These are phyloP conservation scores for Hyphochytrium catenoides DNA, from an alignment of 352 stramenopile genomes.

Conservation along the genomic window DNA sequence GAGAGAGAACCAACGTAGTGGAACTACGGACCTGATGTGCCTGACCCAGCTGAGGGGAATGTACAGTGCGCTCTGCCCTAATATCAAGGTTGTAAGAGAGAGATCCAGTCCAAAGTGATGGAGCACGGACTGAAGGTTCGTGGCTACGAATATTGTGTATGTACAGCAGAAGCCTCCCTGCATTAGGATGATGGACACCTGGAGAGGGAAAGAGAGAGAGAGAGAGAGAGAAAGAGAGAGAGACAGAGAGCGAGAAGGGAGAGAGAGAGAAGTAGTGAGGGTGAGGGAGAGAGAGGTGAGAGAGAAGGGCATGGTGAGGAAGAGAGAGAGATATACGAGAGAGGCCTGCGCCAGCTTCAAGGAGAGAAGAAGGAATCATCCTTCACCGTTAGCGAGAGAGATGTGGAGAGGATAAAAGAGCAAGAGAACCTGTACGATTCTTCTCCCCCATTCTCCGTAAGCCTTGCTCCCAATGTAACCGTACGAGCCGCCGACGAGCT, in stretches of 20 bases:
- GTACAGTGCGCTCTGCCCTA: constrained; percentile 40
- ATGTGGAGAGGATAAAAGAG: too few relatives aligned
- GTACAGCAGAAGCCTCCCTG: constrained; percentile 54
- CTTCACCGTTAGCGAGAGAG: too few relatives aligned
- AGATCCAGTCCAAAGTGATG: constrained; percentile 19
- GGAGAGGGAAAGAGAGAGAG: too few relatives aligned
- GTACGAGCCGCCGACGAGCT: constrained; percentile 38
- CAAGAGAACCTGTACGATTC: constrained; percentile 51
- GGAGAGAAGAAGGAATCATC: too few relatives aligned
- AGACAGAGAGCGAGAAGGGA: too few relatives aligned
- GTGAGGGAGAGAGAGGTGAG: too few relatives aligned
- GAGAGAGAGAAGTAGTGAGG: too few relatives aligned
- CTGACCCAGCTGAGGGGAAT: constrained; percentile 53
- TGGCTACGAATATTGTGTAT: constrained; percentile 51
- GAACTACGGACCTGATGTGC: constrained; percentile 35
- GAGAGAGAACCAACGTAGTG: background rate
- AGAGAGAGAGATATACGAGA: too few relatives aligned
- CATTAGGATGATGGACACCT: constrained; percentile 55
- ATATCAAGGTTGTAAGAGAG: constrained; percentile 24
- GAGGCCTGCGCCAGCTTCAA: too few relatives aligned
- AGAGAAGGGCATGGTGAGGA: too few relatives aligned
- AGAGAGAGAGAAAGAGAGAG: too few relatives aligned
- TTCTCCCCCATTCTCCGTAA: constrained; percentile 30
- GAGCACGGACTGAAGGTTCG: constrained; percentile 44
- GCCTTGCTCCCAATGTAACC: constrained; percentile 34